Base-by-base conservation (phyloP, 352 stramenopile species). In the Phytopythium delawarense region DNA sequence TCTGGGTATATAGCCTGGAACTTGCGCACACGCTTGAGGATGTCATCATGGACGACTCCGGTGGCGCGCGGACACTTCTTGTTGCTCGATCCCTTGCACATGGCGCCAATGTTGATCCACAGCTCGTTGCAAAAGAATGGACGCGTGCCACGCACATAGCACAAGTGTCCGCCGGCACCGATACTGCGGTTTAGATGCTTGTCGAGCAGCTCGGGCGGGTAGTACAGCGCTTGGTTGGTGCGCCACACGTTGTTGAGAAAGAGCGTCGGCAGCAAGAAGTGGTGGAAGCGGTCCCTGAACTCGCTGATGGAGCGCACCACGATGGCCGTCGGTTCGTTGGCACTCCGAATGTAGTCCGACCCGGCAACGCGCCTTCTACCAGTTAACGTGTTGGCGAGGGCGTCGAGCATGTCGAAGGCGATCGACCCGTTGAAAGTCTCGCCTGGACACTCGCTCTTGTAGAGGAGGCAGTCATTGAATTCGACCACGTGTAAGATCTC, bases 241-340 rank as follows among this genome's bases (percentile, higher is more conserved):
- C 73, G 67, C 64, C 65, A 74, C 30, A 72, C 72, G 21, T 58
- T 61, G 30, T 64, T 72, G 13, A 62, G 57, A 44, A 81, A 84
- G 46, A 79, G 64, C 15, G 50, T 56, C 11, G 75, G 71, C 6
- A 80, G 23, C 25, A 76, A 44, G 34, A 75, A 80, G 25, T 84
- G 65, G 56, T 84, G 71, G 3, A 84, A 48, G 2, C 73, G 73
- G 32, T 84, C 71, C 16, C 75, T 61, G 25, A 65, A 84, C 51
- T 69, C 53, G 37, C 42, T 72, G 57, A 67, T 61, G 5, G 61
- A 64, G 7, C 69, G 69, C 28, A 75, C 12, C 0, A 59, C 59
- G 15, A 72, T 48, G 6, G 53, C 56, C 0, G 62, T 44, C 7
- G 68, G 64, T 0, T 63, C 65, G 32, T n/a, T 35, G 32, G 16